Conservation (phyloP, 257 asterid species). For the Solanum microdontum region DNA sequence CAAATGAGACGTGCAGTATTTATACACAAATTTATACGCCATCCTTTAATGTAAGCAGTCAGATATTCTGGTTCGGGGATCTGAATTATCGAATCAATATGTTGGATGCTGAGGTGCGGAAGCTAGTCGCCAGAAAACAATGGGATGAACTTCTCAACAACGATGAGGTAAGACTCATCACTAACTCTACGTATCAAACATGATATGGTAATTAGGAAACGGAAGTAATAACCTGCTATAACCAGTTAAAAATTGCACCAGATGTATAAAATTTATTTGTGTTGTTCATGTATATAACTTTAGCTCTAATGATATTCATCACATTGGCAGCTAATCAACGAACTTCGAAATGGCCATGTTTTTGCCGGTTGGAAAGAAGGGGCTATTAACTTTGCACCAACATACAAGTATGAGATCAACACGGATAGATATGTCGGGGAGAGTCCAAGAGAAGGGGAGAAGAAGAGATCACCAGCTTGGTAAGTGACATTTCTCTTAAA, state of each 20-base stretch:
- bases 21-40: not conserved
- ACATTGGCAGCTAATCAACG: constrained; percentile 50
- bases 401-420: constrained; percentile 71
- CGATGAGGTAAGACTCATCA: constrained; percentile 55
- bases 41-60: constrained; percentile 28
- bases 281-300: not conserved
- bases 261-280: not conserved
- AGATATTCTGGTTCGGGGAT: constrained; percentile 90
- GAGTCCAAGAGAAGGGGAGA: constrained; percentile 45
- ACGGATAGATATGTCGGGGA: constrained; percentile 50
- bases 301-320: not conserved
- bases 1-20: not conserved
- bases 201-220: not conserved
- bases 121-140: constrained; percentile 45
- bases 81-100: constrained; percentile 79
- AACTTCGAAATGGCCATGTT: constrained; percentile 56
- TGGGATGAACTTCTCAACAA: constrained; percentile 57
- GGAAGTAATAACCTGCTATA: not conserved
- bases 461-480: constrained; percentile 92
- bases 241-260: not conserved
- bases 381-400: constrained; percentile 65
- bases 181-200: not conserved
- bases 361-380: constrained; percentile 98
- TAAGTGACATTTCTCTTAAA: constrained; percentile 13
- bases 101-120: constrained; percentile 57